These are phyloP conservation scores for Venturia aucupariae DNA, from an alignment of 2,329 filamentous ascomycete genomes.

Conservation along the genomic window DNA sequence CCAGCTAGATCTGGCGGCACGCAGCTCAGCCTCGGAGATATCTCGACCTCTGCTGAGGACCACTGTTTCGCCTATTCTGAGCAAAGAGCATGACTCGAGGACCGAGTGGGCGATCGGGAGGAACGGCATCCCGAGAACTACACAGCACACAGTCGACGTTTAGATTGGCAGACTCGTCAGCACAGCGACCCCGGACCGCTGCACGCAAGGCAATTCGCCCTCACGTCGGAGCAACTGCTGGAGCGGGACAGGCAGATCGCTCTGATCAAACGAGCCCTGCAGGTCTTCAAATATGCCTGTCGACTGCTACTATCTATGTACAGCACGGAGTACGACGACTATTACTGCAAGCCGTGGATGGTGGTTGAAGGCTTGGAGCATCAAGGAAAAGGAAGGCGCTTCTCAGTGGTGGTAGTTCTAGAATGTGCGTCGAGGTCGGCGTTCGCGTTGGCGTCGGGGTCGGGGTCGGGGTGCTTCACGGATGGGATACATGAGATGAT, in stretches of 20 bases:
- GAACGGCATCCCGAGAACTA: slow-evolving; percentile 5
- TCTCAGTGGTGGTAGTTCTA: no score
- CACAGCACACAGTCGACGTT: no score
- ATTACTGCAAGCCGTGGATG: background rate
- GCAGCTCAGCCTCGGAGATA: background rate
- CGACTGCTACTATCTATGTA: no score
- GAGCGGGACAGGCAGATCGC: slow-evolving; percentile 6
- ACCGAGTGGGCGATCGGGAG: background rate
- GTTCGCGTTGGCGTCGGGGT: no score
- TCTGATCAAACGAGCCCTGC: background rate
- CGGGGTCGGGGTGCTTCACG: no score
- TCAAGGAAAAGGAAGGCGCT: no score
- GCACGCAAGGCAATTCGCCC: background rate
- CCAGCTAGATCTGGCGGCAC: no score
- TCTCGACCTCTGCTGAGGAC: background rate
- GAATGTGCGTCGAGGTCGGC: no score
- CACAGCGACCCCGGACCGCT: background rate
- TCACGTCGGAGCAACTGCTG: background rate
- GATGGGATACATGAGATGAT: background rate
- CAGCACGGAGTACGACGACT: no score
- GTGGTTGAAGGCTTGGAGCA: background rate
- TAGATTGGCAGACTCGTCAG: slow-evolving; percentile 1
- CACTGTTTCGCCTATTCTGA: background rate
- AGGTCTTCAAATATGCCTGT: background rate
- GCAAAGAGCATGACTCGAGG: background rate